Percentiles rank a stretch among this genome's conserved stretches.
These are phyloP conservation scores for Alternaria incomplexa DNA, from an alignment of 2,329 filamentous ascomycete genomes.

Conservation along the genomic window DNA sequence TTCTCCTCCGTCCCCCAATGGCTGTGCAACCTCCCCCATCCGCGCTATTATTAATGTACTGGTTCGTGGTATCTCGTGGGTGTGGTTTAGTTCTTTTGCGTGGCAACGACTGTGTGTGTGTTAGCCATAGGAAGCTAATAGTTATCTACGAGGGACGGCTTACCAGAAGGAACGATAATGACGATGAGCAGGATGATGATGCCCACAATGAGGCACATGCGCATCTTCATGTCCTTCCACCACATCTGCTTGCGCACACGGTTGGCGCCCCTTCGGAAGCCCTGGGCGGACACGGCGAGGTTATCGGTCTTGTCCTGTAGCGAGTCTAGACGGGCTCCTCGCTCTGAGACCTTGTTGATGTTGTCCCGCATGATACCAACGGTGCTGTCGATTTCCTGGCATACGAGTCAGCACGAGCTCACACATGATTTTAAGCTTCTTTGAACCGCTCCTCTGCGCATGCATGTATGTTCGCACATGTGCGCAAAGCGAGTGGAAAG, in stretches of 20 bases:
- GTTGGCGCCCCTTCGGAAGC: conserved; percentile 96
- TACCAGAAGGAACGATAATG: conserved; percentile 93
- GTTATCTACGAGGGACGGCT: conserved; percentile 41
- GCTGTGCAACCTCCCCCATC: conserved; percentile 28
- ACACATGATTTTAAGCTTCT: not conserved
- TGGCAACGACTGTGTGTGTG: conserved; percentile 32
- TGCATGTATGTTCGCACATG: not conserved
- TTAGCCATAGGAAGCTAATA: conserved; percentile 11
- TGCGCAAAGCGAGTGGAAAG: not conserved
- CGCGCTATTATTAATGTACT: conserved; percentile 40
- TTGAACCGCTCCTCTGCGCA: not conserved
- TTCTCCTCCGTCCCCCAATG: conserved; percentile 18
- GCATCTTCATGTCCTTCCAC: conserved; percentile 99
- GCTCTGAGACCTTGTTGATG: conserved; percentile 94
- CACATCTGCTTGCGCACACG: conserved; percentile 94
- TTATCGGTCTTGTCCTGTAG: conserved; percentile 95
- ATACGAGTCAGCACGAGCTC: conserved; percentile 17
- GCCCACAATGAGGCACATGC: conserved; percentile 90
- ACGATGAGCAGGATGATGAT: conserved; percentile 90
- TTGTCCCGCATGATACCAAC: conserved; percentile 96
- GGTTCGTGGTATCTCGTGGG: conserved; percentile 35
- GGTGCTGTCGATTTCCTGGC: conserved; percentile 94
- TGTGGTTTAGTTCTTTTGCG: conserved; percentile 27
- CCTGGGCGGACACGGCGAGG: conserved; percentile 88
- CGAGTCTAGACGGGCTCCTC: conserved; percentile 85